Evolutionary conservation across 1,284 basidiomycete genomes (phyloP).

Genomic region (Spongiforma sp.): DNA sequence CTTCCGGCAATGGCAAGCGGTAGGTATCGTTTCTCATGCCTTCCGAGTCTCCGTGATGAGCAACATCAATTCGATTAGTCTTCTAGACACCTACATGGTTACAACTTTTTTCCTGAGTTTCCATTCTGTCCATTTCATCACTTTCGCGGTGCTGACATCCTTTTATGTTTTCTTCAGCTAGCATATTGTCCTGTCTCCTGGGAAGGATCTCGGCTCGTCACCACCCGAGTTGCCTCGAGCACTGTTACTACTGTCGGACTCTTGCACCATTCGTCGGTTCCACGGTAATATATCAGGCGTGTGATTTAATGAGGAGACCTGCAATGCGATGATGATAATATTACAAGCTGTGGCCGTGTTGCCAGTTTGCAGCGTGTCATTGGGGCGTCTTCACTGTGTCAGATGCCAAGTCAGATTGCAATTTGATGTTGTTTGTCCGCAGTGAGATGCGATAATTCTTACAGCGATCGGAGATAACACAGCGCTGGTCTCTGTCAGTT

Average conservation of each 20-base stretch:
- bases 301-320: slow-evolving; percentile 18
- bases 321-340: background rate
- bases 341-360: slow-evolving; percentile 1
- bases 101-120: slow-evolving; percentile 41
- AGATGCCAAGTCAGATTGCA: slow-evolving; percentile 3
- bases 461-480: background rate
- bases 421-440: background rate
- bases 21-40: slow-evolving; percentile 43
- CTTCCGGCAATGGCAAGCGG: slow-evolving; percentile 47
- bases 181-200: background rate
- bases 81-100: slow-evolving; percentile 66
- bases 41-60: slow-evolving; percentile 54
- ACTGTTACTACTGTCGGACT: slow-evolving; percentile 3
- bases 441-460: background rate
- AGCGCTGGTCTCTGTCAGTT: background rate
- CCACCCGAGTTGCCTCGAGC: background rate
- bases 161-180: slow-evolving; percentile 11
- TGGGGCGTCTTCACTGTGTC: background rate
- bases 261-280: slow-evolving; percentile 3
- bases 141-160: slow-evolving; percentile 15
- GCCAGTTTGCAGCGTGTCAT: slow-evolving; percentile 4
- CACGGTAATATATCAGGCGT: slow-evolving; percentile 11
- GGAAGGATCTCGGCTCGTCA: slow-evolving; percentile 1
- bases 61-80: slow-evolving; percentile 76
- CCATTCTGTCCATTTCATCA: slow-evolving; percentile 13